Base-by-base conservation (phyloP, 192 early-diverging fungal genomes). In the Pecoramyces ruminantium region DNA sequence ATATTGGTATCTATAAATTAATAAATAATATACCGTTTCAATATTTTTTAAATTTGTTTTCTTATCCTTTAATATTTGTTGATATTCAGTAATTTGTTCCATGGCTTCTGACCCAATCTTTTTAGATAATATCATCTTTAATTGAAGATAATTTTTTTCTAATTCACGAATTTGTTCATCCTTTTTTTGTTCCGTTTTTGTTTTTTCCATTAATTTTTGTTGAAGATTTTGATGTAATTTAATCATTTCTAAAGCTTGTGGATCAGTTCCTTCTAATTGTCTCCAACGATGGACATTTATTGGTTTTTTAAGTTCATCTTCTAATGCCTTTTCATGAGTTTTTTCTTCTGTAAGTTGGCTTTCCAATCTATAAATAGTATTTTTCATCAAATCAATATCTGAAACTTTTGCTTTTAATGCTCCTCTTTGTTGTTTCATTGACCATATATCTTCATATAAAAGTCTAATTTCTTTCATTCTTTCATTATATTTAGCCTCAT, bases 241-340 rank as follows among this genome's bases (percentile, higher is more conserved):
- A 42, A 92, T 83, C 85, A 90, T 86, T 78, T 88, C 87, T 51
- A 84, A 90, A 4, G 86, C 87, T 80, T 91, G 85, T 29, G 90
- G 90, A 77, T 89, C 87, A n/a, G 82, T 83, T 14, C 88, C 88
- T 78, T 91, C 89, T n/a, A 92, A 82, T 79, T 90, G 88, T 38
- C 90, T 79, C 90, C 90, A 92, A 21, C 90, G 83, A 80, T 92
- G 90, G 14, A 92, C 88, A 82, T 92, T 92, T 79, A 92, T 86
- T 30, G 88, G 90, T 51, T 92, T 87, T 80, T 85, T 79, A 15
- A 91, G 84, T 85, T 92, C 86, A 29, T 92, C 87, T 78, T 91
- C 86, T 25, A 92, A 84, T n/a, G 88, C 89, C 82, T 89, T 92
- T n/a, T 86, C 85, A 28, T 86, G 83, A 21, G 84, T 87, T 79